phyloP scores from a whole-genome alignment of 352 stramenopile species.

The Thraustochytrium sp. region DNA sequence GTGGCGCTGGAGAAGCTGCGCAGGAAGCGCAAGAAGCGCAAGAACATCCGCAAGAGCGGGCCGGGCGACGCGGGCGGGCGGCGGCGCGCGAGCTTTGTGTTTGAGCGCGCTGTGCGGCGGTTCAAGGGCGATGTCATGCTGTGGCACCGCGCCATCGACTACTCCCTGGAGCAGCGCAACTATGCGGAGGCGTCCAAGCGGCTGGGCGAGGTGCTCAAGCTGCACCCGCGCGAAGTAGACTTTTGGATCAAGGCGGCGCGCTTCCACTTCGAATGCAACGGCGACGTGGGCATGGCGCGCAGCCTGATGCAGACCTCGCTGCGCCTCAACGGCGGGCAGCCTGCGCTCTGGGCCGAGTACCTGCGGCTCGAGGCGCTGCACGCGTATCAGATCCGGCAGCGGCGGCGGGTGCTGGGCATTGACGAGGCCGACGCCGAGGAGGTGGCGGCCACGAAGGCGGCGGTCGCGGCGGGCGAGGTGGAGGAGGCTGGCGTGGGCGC shows the following conservation, averaged over 20 bases:
- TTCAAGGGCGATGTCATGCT: constrained; percentile 14
- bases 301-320: constrained; percentile 13
- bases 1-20: constrained; percentile 79
- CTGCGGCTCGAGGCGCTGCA: constrained; percentile 29
- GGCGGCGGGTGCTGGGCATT: constrained; percentile 12
- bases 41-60: constrained; percentile 11
- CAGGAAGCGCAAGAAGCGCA: constrained; percentile 64
- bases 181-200: background rate
- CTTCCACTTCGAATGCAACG: constrained; percentile 28
- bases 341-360: constrained; percentile 17
- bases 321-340: background rate
- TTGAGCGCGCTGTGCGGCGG: background rate
- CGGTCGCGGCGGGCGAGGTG: background rate
- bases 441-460: too few species aligned
- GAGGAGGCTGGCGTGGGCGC: background rate
- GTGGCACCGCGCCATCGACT: constrained; percentile 13
- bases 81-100: background rate
- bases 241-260: constrained; percentile 32
- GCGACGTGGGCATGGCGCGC: background rate
- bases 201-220: constrained; percentile 14
- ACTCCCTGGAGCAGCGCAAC: background rate
- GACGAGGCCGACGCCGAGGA: background rate
- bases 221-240: constrained; percentile 13
- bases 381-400: constrained; percentile 16
- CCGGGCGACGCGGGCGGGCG: background rate